These are phyloP conservation scores for Acacia pycnantha DNA, from an alignment of 331 rosid genomes.

Conservation along the genomic window DNA sequence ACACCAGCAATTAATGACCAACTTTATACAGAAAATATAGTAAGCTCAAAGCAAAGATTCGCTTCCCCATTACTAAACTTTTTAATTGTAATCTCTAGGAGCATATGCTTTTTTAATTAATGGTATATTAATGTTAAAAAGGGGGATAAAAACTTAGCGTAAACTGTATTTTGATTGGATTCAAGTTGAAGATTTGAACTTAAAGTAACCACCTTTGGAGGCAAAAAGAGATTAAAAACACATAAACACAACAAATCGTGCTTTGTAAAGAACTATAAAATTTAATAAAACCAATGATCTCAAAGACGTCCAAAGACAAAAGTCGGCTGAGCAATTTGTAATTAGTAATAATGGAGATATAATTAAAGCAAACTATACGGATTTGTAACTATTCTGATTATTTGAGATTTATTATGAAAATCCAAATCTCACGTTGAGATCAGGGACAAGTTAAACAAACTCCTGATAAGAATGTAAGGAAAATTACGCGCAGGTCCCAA, in stretches of 20 bases:
- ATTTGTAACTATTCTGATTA: background rate
- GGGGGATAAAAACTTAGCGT: background rate
- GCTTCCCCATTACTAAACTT: background rate
- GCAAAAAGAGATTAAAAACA: background rate
- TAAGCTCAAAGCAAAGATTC: conserved; percentile 3
- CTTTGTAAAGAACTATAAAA: background rate
- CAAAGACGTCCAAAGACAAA: background rate
- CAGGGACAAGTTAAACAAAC: no score
- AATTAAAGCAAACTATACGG: background rate
- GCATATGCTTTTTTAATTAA: background rate
- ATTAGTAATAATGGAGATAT: background rate
- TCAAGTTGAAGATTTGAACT: conserved; percentile 11
- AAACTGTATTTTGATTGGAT: background rate
- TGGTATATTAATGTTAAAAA: background rate
- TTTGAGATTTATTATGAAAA: background rate
- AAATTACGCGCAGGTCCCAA: no score
- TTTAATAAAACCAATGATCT: background rate
- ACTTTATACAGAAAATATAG: background rate
- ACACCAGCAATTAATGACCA: background rate
- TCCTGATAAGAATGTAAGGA: no score
- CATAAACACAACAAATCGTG: background rate
- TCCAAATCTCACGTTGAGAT: background rate
- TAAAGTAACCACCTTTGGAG: conserved; percentile 12
- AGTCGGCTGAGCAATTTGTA: background rate
- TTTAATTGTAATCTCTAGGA: background rate